These are phyloP conservation scores for Neurospora cerealis DNA, from an alignment of 495 filamentous ascomycete species.

Conservation along the genomic window DNA sequence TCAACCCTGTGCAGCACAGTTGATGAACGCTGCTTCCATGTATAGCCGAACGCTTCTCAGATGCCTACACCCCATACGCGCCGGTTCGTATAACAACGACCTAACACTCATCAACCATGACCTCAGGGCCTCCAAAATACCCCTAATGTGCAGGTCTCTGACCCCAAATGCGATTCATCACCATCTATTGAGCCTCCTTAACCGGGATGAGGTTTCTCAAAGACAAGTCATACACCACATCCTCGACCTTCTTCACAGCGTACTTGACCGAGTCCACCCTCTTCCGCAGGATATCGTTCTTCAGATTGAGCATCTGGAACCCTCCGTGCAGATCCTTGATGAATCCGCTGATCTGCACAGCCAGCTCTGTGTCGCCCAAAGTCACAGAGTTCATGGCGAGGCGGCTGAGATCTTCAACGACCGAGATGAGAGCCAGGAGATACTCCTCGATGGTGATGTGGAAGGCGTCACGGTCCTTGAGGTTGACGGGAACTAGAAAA, in stretches of 20 bases:
- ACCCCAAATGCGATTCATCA: neutral
- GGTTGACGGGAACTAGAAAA: slow-evolving; percentile 76
- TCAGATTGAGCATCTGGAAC: slow-evolving; percentile 93
- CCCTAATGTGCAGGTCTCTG: neutral
- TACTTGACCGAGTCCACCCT: slow-evolving; percentile 93
- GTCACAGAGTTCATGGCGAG: slow-evolving; percentile 96
- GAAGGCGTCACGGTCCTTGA: slow-evolving; percentile 83
- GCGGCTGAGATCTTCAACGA: slow-evolving; percentile 84
- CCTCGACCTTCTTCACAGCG: slow-evolving; percentile 93
- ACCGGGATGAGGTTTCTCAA: slow-evolving; percentile 71
- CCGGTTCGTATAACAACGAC: neutral
- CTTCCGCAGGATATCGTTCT: slow-evolving; percentile 85
- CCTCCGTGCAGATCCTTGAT: slow-evolving; percentile 92
- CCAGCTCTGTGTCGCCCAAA: slow-evolving; percentile 74
- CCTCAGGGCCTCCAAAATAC: neutral
- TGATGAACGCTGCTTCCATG: neutral
- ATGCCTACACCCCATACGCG: neutral
- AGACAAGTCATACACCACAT: slow-evolving; percentile 91
- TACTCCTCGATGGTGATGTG: slow-evolving; percentile 97
- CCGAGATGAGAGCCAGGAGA: slow-evolving; percentile 69
- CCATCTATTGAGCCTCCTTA: slow-evolving; percentile 14
- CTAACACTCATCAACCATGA: neutral
- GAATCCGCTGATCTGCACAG: slow-evolving; percentile 77
- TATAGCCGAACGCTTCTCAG: neutral
- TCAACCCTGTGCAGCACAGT: neutral